Percentiles rank a stretch among this genome's conserved stretches.
Evolutionary conservation across 2,329 filamentous ascomycete genomes (phyloP).

Genomic region (Cercospora berteroae): DNA sequence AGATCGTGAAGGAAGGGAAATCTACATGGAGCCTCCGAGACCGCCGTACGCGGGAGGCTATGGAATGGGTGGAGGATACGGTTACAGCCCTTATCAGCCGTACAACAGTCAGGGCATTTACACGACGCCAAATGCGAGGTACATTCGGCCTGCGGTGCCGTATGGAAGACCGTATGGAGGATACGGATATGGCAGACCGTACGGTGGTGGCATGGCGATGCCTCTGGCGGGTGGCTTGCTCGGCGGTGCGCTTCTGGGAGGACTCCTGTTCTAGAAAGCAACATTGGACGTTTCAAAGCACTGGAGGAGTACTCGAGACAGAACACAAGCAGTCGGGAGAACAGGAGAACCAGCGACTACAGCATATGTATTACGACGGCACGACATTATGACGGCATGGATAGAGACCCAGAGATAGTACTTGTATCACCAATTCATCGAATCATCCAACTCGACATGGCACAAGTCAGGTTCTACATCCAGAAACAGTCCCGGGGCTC

Average conservation of each 20-base stretch:
- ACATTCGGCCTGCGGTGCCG: constrained; percentile 48
- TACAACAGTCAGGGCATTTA: constrained; percentile 39
- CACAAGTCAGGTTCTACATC: not conserved
- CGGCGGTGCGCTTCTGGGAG: constrained; percentile 44
- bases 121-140: constrained; percentile 49
- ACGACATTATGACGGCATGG: not conserved
- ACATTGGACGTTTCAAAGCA: too few relatives aligned
- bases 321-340: not conserved
- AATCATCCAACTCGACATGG: not conserved
- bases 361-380: not conserved
- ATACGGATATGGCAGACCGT: constrained; percentile 35
- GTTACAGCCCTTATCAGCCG: constrained; percentile 36
- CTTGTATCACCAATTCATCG: not conserved
- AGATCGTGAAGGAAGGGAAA: constrained; percentile 53
- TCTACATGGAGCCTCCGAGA: constrained; percentile 58
- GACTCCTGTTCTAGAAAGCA: not conserved
- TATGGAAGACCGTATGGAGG: constrained; percentile 42
- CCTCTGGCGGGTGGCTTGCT: constrained; percentile 47
- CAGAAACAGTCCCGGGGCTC: not conserved
- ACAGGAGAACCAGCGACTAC: not conserved
- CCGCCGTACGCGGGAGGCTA: constrained; percentile 35
- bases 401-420: not conserved
- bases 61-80: constrained; percentile 32
- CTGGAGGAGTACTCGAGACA: too few relatives aligned
- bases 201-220: constrained; percentile 41